Evolutionary conservation across 139 green algal genomes (phyloP), one percentile per base, ranked within the genome.

Genomic region (Chlorella ohadii): DNA sequence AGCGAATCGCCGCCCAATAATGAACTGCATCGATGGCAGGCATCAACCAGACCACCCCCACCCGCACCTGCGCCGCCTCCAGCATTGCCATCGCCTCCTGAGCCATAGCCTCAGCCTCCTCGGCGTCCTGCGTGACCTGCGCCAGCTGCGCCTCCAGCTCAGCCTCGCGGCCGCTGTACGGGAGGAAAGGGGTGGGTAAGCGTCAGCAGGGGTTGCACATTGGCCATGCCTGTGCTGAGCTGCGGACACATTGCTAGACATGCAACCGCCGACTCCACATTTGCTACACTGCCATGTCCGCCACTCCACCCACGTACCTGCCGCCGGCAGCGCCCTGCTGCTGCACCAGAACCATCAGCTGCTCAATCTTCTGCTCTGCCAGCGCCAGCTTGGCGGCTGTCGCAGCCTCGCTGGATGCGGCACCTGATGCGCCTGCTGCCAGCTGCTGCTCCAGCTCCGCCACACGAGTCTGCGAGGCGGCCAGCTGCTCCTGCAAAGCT

Each of bases 1-100:
- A n/a, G n/a, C n/a, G n/a, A n/a, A n/a, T n/a, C n/a, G n/a, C n/a
- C n/a, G n/a, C n/a, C n/a, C n/a, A n/a, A n/a, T n/a, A n/a, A n/a
- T n/a, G n/a, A n/a, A n/a, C n/a, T n/a, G n/a, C n/a, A n/a, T n/a
- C n/a, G 28, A 70, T n/a, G 6, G 9, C 28, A 70, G 34, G 28
- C 64, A 39, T 64, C 28, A 12, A 72, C 3, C 59, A 9, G 22
- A 66, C 34, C 33, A 33, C 0, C 38, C 36, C 22, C n/a, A 72
- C 0, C 2, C 72, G 1, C 72, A 79, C 72, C 72, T 68, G 81
- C 61, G 79, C 82, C 72, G 20, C 36, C 74, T 90, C 86, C 13
- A 77, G n/a, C 74, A 90, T 65, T 27, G 77, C 33, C 61, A 90
- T 72, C 4, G 86, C 81, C 67, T 90, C 86, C 12, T 74, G 57